Evolutionary conservation across 2,329 filamentous ascomycete genomes (phyloP).

Genomic region (Fusarium liriodendri): DNA sequence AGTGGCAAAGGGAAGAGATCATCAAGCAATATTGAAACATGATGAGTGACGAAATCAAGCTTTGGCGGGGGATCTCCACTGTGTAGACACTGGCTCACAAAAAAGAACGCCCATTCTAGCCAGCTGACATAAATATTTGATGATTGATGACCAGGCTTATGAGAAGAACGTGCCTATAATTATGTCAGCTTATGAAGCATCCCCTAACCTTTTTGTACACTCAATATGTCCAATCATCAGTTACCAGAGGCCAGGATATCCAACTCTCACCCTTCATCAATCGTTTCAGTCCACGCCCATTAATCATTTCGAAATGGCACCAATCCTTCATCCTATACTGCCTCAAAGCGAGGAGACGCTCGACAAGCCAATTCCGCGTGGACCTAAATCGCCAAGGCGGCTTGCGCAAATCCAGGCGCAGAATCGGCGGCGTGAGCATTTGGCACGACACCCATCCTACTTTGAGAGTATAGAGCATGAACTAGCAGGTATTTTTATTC

Average conservation of each 20-base stretch:
- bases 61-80: background rate
- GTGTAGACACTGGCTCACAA: background rate
- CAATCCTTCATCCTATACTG: slow-evolving; percentile 25
- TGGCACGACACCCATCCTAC: slow-evolving; percentile 79
- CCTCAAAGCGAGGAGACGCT: slow-evolving; percentile 5
- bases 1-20: background rate
- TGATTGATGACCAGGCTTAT: background rate
- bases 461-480: slow-evolving; percentile 69
- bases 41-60: background rate
- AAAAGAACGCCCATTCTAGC: background rate
- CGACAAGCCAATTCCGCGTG: slow-evolving; percentile 57
- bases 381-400: slow-evolving; percentile 55
- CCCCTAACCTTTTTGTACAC: background rate
- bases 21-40: background rate
- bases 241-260: background rate
- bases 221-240: background rate
- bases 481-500: slow-evolving; percentile 56
- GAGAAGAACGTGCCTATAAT: background rate
- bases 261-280: background rate
- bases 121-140: background rate
- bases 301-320: slow-evolving; percentile 18
- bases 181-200: background rate
- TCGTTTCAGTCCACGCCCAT: background rate
- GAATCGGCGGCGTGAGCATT: slow-evolving; percentile 82
- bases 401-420: slow-evolving; percentile 67